phyloP scores from a whole-genome alignment of 2,329 filamentous ascomycete genomes.

The Botrytis pseudocinerea region DNA sequence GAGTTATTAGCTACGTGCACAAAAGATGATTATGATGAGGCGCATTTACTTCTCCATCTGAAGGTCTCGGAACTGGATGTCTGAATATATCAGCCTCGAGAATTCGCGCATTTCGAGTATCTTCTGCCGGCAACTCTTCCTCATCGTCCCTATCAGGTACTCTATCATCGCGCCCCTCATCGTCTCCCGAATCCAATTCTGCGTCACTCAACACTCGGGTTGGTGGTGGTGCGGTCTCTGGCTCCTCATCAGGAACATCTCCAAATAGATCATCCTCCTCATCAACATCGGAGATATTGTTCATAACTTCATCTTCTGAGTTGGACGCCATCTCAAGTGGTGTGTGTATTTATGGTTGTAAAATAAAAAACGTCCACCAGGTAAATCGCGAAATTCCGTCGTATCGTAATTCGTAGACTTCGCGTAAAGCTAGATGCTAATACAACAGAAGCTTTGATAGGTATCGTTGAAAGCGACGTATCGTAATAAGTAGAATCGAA shows the following conservation, averaged over 20 bases:
- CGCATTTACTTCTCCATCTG: conserved; percentile 62
- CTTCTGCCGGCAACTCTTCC: conserved; percentile 50
- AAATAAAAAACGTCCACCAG: background rate
- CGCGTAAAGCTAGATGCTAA: conserved; percentile 2
- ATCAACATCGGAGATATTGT: conserved; percentile 49
- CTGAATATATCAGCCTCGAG: conserved; percentile 66
- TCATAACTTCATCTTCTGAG: conserved; percentile 38
- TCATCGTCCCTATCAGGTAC: conserved; percentile 41
- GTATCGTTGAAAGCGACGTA: background rate
- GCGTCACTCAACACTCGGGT: conserved; percentile 55
- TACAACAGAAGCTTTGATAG: background rate
- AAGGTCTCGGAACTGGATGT: conserved; percentile 69
- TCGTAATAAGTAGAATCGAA: background rate
- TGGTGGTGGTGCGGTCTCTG: conserved; percentile 27
- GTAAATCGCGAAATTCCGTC: conserved; percentile 1
- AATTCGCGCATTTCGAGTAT: conserved; percentile 51
- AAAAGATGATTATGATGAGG: background rate
- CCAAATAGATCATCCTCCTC: conserved; percentile 63
- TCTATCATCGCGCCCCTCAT: conserved; percentile 64
- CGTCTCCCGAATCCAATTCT: conserved; percentile 62
- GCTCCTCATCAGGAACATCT: conserved; percentile 49
- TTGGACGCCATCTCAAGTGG: conserved; percentile 30
- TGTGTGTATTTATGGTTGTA: background rate
- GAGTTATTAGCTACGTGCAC: conserved; percentile 28
- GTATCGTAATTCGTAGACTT: background rate